phyloP scores from a whole-genome alignment of 441 rosid species.

The Isatis lusitanica region DNA sequence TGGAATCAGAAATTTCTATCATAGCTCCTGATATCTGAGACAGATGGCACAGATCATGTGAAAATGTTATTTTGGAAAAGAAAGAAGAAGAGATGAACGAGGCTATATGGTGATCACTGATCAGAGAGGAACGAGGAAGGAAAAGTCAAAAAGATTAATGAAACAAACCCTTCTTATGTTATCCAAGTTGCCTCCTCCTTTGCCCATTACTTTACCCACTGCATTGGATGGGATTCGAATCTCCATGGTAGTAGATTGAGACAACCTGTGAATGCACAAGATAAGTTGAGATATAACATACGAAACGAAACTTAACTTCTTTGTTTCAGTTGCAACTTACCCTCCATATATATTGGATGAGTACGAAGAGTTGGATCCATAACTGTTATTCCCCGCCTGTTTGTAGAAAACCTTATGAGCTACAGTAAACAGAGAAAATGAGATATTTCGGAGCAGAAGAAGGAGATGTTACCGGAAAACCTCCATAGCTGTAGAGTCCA shows the following conservation, averaged over 20 bases:
- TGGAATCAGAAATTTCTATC: slow-evolving; percentile 85
- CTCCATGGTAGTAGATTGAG: slow-evolving; percentile 65
- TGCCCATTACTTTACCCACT: slow-evolving; percentile 85
- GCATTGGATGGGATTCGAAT: slow-evolving; percentile 83
- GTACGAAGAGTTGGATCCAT: slow-evolving; percentile 67
- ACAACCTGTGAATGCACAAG: slow-evolving; percentile 45
- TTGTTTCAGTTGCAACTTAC: slow-evolving; percentile 45
- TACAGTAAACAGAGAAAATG: neutral
- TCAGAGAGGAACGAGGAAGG: slow-evolving; percentile 15
- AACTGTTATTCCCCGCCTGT: slow-evolving; percentile 70
- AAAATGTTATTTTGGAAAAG: slow-evolving; percentile 4
- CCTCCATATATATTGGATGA: slow-evolving; percentile 75
- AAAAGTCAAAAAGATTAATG: neutral
- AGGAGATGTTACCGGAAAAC: slow-evolving; percentile 57
- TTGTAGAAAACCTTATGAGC: slow-evolving; percentile 14
- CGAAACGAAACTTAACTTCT: slow-evolving; percentile 1
- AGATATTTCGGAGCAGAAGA: neutral
- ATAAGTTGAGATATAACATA: neutral
- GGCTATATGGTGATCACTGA: slow-evolving; percentile 21
- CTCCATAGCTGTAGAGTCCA: slow-evolving; percentile 74
- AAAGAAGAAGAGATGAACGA: neutral
- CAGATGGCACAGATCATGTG: slow-evolving; percentile 23
- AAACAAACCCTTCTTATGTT: slow-evolving; percentile 81
- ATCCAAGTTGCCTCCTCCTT: slow-evolving; percentile 86
- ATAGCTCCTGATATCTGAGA: slow-evolving; percentile 95